Evolutionary conservation across 108 stramenopile species (phyloP), one percentile per base, ranked within the genome.

Genomic region (Schizochytrium sp.): DNA sequence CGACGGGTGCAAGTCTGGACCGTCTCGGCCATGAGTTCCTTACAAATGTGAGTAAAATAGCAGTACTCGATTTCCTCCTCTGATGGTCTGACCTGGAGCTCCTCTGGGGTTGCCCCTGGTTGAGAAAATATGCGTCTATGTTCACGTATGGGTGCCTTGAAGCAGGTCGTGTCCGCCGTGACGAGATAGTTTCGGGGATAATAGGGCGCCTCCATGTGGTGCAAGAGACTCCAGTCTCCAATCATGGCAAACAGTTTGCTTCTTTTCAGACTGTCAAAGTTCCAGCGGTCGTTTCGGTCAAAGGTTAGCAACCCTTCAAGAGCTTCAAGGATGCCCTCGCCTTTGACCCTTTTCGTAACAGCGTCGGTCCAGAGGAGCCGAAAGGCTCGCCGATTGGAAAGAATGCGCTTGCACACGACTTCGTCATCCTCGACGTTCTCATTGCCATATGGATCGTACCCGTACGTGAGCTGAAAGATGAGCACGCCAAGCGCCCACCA

Each of bases 401-500:
- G 41, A 18, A 69, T 69, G 34, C 63, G 63, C 41, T 69, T 69
- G 63, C 63, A 69, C 25, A 69, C 63, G 41, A 18, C 63, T 18
- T 69, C 63, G 21, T 69, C 63, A 18, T 69, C 63, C 41, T 69
- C 63, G 10, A 3, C 25, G 4, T 41, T 41, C 63, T 69, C 63
- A 0, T 28, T 53, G 23, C 76, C 76, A 4, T 25, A 83, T 53
- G 76, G 76, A 4, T 83, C 45, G 76, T 83, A 83, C 12, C 76
- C 76, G 12, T 21, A 53, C 1, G 28, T 53, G 51, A 83, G 76
- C 76, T 53, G 45, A 4, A 53, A 53, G 23, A 83, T 53, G 45
- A 53, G 45, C 45, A 53, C n/a, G 45, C 76, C 76, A 83, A 83
- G 76, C 45, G 76, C 76, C 76, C 76, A 83, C 76, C 76, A 83